Base-by-base conservation (phyloP, 495 filamentous ascomycete species). In the Aspergillus biplanus region DNA sequence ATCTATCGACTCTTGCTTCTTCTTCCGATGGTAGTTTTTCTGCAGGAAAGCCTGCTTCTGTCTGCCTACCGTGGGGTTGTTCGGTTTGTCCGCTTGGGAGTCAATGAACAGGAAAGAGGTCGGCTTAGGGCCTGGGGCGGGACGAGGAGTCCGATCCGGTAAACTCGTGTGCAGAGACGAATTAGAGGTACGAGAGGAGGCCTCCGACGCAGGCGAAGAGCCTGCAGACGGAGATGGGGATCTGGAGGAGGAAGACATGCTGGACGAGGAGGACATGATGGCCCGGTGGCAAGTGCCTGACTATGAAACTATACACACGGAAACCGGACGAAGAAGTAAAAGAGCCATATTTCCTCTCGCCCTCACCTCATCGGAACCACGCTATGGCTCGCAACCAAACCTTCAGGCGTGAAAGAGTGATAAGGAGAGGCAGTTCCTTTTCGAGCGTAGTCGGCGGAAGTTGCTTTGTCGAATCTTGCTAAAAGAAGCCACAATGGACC, bases 61-160 rank as follows among this genome's bases (percentile, higher is more conserved):
- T 39, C 49, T 62, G 4, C 39, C 15, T 0, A 56, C 37, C 7
- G 37, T 53, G 6, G 37, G 27, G 21, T 56, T 62, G 21, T 37
- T 49, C 27, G 52, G 6, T 13, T 46, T 56, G 46, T 62, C 59
- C 15, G 39, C 52, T 31, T 62, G 59, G 5, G 50, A 55, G 52
- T 62, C 59, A 6, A 62, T 34, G 33, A 62, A 62, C 0, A 62
- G 59, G 32, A 62, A 62, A 7, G 48, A 6, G n/a, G 50, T 11
- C 42, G 44, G 27, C 39, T 44, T 44, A 44, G 39, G 39, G 39
- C n/a, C n/a, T 15, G 8, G n/a, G 0, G 11, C n/a, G 5, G 39
- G 39, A 15, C 8, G 39, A 15, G 39, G 3, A 15, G 39, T 44
- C n/a, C 39, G 11, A 7, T 44, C 39, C 8, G 39, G 39, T 44